These are phyloP conservation scores for Fusarium tjaetaba DNA, from an alignment of 2,329 filamentous ascomycete genomes.

Conservation along the genomic window DNA sequence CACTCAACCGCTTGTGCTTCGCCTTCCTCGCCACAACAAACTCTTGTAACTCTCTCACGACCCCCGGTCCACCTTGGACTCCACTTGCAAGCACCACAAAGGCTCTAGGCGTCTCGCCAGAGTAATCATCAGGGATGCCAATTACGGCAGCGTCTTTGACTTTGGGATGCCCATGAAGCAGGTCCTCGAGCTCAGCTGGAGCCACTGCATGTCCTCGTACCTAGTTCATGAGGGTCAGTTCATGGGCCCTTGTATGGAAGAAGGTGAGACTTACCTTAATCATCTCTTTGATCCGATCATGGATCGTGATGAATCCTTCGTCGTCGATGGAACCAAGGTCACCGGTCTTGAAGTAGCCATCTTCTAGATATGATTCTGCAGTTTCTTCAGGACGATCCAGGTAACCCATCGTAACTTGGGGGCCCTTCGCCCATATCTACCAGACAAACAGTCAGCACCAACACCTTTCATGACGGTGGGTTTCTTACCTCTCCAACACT, in stretches of 20 bases:
- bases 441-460: neutral
- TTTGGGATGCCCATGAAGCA: neutral
- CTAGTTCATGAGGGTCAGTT: neutral
- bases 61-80: fast-evolving
- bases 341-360: neutral
- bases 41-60: neutral
- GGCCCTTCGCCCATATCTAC: neutral
- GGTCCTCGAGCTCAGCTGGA: neutral
- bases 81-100: neutral
- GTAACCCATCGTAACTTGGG: neutral
- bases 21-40: neutral
- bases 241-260: neutral
- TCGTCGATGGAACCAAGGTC: neutral
- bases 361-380: neutral
- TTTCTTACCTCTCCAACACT: neutral
- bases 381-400: neutral
- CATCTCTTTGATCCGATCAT: neutral
- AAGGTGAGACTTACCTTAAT: neutral
- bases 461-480: fast-evolving
- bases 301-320: neutral
- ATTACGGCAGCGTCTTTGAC: neutral
- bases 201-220: neutral
- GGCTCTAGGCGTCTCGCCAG: neutral
- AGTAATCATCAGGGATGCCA: neutral
- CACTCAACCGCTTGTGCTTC: neutral